Base-by-base conservation (phyloP, 768 basidiomycete genomes). In the Termitomyces sp. region DNA sequence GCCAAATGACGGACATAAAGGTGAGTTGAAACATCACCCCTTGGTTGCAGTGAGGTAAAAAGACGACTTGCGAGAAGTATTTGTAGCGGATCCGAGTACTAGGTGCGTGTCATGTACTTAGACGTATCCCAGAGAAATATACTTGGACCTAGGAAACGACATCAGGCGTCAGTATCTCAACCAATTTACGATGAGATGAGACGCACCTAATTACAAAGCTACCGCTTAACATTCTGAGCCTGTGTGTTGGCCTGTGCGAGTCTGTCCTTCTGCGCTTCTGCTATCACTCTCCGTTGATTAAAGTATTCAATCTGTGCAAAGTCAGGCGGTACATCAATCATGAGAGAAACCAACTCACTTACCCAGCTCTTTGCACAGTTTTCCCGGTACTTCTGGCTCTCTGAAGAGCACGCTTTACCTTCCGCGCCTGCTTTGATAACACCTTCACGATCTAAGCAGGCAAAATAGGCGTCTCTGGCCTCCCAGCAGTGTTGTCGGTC, bases 301-400 rank as follows among this genome's bases (percentile, higher is more conserved):
- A 98, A 97, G 71, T 98, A 96, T 27, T 91, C 91, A 65, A 98
- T 88, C 95, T 98, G 64, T 34, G 10, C 14, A 44, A 46, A 57
- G 53, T 22, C 30, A 52, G 46, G 46, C 62, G 55, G 18, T 14
- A 14, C 10, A 40, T 55, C 48, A 22, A 47, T 12, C 12, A 24
- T 18, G 26, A 64, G 18, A 50, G 27, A 24, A 40, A 13, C n/a
- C 37, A 5, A 24, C 10, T 16, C 32, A 79, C 87, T 56, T 70
- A 93, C 94, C 93, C 93, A 96, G 72, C 93, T 95, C 72, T 85
- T 87, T 2, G 91, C 92, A 68, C 94, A 96, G 63, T 80, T 85
- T 57, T 74, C 72, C 54, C 90, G 83, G 71, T 95, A 98, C 4
- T 53, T 65, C 36, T 71, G 74, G 61, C 80, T 82, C 69, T 90